Percentiles rank a stretch among this genome's conserved stretches.
Evolutionary conservation across 1,139 yeast genomes (phyloP).

Genomic region (Nakaseomyces sp.): DNA sequence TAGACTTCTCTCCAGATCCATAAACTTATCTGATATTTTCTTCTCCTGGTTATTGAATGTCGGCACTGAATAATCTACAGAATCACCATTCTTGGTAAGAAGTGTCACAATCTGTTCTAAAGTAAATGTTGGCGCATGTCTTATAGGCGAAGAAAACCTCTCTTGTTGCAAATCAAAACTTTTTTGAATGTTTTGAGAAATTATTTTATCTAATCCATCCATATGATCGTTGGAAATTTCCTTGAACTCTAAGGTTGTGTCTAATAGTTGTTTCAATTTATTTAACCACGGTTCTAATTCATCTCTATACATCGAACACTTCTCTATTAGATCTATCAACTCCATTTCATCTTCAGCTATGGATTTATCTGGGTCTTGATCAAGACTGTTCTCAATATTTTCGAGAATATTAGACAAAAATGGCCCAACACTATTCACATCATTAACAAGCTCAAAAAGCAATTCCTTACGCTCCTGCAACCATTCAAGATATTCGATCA

Average conservation of each 20-base stretch:
- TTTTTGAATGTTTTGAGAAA: conserved; percentile 39
- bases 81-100: conserved; percentile 32
- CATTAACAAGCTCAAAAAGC: conserved; percentile 35
- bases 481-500: conserved; percentile 3
- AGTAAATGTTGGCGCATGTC: conserved; percentile 36
- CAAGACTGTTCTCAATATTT: conserved; percentile 30
- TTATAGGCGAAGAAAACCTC: conserved; percentile 37
- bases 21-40: conserved; percentile 34
- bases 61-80: conserved; percentile 31
- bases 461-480: conserved; percentile 17
- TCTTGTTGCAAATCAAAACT: conserved; percentile 37
- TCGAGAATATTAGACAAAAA: conserved; percentile 1
- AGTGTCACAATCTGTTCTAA: conserved; percentile 38
- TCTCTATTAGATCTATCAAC: conserved; percentile 28
- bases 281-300: conserved; percentile 35
- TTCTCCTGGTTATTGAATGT: conserved; percentile 34
- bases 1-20: conserved; percentile 29
- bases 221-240: conserved; percentile 50
- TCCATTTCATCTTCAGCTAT: conserved; percentile 15
- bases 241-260: conserved; percentile 47
- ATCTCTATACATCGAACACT: conserved; percentile 30
- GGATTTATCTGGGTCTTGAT: conserved; percentile 9
- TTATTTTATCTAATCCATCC: conserved; percentile 43
- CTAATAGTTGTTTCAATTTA: conserved; percentile 38
- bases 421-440: conserved; percentile 37